Base-by-base conservation (phyloP, 768 basidiomycete species). In the Chlorophyllum brunneum region DNA sequence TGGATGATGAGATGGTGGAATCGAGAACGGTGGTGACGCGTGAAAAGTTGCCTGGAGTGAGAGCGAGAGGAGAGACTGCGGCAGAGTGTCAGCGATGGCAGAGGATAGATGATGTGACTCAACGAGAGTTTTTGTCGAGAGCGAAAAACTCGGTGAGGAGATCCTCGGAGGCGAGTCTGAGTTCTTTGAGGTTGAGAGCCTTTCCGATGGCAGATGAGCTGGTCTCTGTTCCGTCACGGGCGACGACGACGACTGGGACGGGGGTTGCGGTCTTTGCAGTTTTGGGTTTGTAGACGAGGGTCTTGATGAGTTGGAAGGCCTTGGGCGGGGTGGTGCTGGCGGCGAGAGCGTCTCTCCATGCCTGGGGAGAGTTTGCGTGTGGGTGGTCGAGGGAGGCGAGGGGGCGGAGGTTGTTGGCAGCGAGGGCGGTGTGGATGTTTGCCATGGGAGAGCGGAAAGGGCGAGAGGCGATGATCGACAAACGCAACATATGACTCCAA, bases 221-320 rank as follows among this genome's bases (percentile, higher is more conserved):
- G 6, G 87, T 88, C 62, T 94, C 88, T n/a, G 90, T 90, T 23
- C 79, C 76, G 62, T 95, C 92, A 61, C 82, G 76, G 8, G 91
- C 90, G 66, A 98, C 79, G 54, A 95, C 85, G 58, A 98, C 78
- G 53, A 98, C 83, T 6, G 93, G 94, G 47, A 92, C 78, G 1
- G 92, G 83, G 26, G 79, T 81, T 5, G 88, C 90, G 0, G 82
- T 79, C 67, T 97, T 97, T n/a, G 93, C 87, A 2, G 93, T 92
- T 70, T 95, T 95, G 27, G 94, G 94, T 66, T 98, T 98, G 85
- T 92, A 95, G 51, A 95, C 86, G 59, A 95, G 85, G 42, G 88
- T 89, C 68, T 93, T 94, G 65, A 88, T 78, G 60, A 91, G 76
- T 65, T 88, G 81, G 62, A 86, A 89, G 13, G 74, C 72, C 41